Base-by-base conservation (phyloP, 1,284 basidiomycete species). In the Cutaneotrichosporon daszewskae region DNA sequence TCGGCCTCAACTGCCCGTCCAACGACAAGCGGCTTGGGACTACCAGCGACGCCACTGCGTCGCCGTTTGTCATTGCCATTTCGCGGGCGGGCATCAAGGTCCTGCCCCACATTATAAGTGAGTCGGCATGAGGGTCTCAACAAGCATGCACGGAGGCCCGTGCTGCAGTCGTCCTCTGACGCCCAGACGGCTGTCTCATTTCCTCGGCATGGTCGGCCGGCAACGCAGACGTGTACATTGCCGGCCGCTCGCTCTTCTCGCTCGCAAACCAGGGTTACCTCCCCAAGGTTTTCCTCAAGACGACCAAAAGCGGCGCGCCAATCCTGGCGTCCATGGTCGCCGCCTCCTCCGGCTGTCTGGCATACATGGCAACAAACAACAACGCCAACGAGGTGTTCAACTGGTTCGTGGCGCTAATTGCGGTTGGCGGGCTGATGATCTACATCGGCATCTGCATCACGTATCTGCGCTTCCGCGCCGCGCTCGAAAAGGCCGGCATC, bases 401-500 rank as follows among this genome's bases (percentile, higher is more conserved):
- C 18, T 89, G 84, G 81, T 81, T 90, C 54, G 64, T 80, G 31
- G 84, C 82, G 69, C 81, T 88, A 62, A 59, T 58, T 13, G 45
- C 61, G 13, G 55, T 54, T 14, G 75, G 77, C 5, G 83, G 83
- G 32, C 65, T 84, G 5, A 7, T 57, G 13, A 55, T 54, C 18
- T 59, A 58, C 42, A 43, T 61, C 26, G 53, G 59, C 10, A 59
- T 61, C 44, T n/a, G n/a, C n/a, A n/a, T n/a, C n/a, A n/a, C n/a
- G n/a, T 48, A 58, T 23, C 46, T 51, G n/a, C 59, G 53, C 14
- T n/a, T 58, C 17, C 45, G 49, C 11, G 45, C 41, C 49, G 32
- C 37, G 33, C 7, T 14, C n/a, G 2, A 9, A 19, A 14, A 25
- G 42, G 20, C 40, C 40, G 4, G 42, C 42, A 35, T 16, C 36